These are phyloP conservation scores for Solanum appendiculatum DNA, from an alignment of 257 asterid genomes.

Conservation along the genomic window DNA sequence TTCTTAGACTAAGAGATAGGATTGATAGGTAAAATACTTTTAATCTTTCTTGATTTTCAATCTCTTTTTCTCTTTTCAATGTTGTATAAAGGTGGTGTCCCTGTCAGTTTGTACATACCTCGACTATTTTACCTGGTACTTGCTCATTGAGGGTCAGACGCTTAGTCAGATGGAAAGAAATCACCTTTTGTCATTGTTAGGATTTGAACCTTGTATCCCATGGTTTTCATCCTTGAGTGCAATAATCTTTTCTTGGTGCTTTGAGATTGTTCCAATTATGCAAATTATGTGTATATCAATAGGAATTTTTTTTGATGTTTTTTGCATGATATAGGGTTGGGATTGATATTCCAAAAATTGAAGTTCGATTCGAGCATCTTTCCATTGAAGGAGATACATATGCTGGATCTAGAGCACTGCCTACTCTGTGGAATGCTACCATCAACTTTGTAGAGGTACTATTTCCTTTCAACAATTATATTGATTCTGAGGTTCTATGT, in stretches of 20 bases:
- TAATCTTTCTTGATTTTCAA: neutral
- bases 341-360: slow-evolving; percentile 73
- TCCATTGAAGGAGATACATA: slow-evolving; percentile 69
- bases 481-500: neutral
- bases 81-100: neutral
- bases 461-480: neutral
- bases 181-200: neutral
- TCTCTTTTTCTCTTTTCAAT: neutral
- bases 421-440: slow-evolving; percentile 68
- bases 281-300: neutral
- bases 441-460: slow-evolving; percentile 68
- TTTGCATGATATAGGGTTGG: slow-evolving; percentile 42
- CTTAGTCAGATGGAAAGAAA: neutral
- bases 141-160: neutral
- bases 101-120: neutral
- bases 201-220: neutral
- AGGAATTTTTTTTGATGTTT: neutral
- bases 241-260: neutral
- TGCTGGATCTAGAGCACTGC: slow-evolving; percentile 84
- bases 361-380: slow-evolving; percentile 70
- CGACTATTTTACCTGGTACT: neutral
- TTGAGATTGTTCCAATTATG: neutral
- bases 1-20: slow-evolving; percentile 62
- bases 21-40: slow-evolving; percentile 47
- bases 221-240: neutral